Conservation (phyloP, 148 eudicot species). For the Fagopyrum homotropicum region DNA sequence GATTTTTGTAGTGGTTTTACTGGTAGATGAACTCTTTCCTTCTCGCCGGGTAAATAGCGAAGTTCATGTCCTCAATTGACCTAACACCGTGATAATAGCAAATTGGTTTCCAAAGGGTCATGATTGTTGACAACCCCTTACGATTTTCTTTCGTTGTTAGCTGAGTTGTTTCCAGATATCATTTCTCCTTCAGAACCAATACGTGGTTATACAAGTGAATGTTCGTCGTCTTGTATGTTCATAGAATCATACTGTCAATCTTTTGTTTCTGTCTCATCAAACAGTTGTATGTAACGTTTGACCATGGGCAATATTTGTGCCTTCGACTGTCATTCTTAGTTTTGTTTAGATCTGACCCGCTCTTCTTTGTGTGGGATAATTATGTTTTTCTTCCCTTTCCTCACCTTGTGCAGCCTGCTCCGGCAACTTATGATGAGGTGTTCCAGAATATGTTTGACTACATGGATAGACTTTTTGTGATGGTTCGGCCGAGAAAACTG, state of each 20-base stretch:
- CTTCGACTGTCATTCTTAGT: neutral
- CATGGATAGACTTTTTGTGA: slow-evolving; percentile 86
- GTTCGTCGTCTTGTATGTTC: neutral
- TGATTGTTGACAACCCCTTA: neutral
- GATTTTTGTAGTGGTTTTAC: neutral
- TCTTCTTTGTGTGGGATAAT: neutral
- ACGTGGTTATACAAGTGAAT: neutral
- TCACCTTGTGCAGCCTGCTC: slow-evolving; percentile 69
- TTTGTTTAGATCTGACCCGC: neutral
- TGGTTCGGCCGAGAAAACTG: slow-evolving; percentile 96
- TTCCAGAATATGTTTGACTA: slow-evolving; percentile 87
- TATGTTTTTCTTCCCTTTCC: neutral
- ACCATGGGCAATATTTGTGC: neutral
- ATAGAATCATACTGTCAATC: neutral
- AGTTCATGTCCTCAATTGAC: neutral
- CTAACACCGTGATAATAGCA: neutral
- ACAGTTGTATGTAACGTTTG: neutral
- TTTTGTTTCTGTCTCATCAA: neutral
- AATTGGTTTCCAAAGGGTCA: neutral
- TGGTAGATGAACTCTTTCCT: neutral
- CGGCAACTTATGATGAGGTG: slow-evolving; percentile 84
- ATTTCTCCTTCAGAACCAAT: neutral
- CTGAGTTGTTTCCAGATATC: neutral
- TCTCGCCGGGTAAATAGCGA: neutral
- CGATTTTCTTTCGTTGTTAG: neutral